Conservation (phyloP, 176 grass and related monocot species). For the Juncus effusus region DNA sequence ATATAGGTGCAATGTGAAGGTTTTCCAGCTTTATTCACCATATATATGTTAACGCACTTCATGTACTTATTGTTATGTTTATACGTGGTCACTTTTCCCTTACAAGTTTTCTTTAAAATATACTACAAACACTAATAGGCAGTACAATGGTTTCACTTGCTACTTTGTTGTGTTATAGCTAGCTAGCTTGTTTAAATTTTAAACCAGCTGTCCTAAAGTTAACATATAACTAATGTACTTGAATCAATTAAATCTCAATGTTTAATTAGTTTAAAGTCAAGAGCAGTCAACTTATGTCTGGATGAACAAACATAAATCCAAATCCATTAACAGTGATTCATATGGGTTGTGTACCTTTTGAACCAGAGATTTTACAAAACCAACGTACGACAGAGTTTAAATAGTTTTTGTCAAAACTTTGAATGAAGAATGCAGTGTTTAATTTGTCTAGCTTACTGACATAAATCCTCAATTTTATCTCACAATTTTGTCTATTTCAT, state of each 20-base stretch:
- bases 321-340: slow-evolving; percentile 21
- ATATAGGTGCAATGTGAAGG: neutral
- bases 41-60: too few relatives aligned
- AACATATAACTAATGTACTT: too few relatives aligned
- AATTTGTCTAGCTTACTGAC: slow-evolving; percentile 1
- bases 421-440: slow-evolving; percentile 8
- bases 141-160: slow-evolving; percentile 15
- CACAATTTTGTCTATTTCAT: slow-evolving; percentile 26
- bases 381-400: slow-evolving; percentile 15
- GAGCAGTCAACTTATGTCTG: slow-evolving; percentile 10
- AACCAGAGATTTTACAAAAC: slow-evolving; percentile 16
- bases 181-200: too few relatives aligned
- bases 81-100: neutral
- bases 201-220: too few relatives aligned
- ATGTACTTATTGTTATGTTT: too few relatives aligned
- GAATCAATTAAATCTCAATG: too few relatives aligned
- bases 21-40: neutral
- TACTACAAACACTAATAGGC: neutral
- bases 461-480: neutral
- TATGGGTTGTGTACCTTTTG: slow-evolving; percentile 27
- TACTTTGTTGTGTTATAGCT: neutral
- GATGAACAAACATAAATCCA: slow-evolving; percentile 21
- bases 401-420: slow-evolving; percentile 8
- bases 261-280: too few relatives aligned
- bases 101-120: neutral